Conservation (phyloP, 768 basidiomycete species). For the Tricholoma sp. region DNA sequence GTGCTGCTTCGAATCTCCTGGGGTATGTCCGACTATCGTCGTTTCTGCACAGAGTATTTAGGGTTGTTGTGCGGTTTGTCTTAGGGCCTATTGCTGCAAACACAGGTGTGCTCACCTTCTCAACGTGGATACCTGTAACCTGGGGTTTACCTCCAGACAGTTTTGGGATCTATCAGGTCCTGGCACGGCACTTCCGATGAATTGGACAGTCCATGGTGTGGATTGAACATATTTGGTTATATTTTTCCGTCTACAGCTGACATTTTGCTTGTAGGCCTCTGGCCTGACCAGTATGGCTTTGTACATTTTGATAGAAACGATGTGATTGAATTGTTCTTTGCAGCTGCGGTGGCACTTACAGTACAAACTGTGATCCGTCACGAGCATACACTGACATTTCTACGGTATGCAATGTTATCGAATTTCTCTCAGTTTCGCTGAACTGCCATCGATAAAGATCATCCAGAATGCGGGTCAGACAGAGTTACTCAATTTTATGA, state of each 20-base stretch:
- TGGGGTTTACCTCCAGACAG: conserved; percentile 26
- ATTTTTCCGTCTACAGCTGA: neutral
- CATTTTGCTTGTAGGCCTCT: conserved; percentile 40
- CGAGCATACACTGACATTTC: conserved; percentile 29
- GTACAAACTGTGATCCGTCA: conserved; percentile 32
- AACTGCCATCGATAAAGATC: conserved; percentile 38
- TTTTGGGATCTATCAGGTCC: conserved; percentile 67
- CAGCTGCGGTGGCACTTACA: conserved; percentile 49
- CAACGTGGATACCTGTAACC: too few relatives aligned
- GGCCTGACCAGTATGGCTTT: conserved; percentile 54
- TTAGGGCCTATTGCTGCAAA: conserved; percentile 58
- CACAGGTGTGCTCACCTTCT: conserved; percentile 23
- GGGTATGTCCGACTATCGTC: conserved; percentile 36
- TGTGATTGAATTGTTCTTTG: neutral
- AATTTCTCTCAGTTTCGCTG: conserved; percentile 1
- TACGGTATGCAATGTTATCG: conserved; percentile 16
- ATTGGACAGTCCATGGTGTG: conserved; percentile 74
- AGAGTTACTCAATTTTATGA: conserved; percentile 57
- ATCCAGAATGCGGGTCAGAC: conserved; percentile 51
- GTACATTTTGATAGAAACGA: neutral
- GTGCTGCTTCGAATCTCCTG: conserved; percentile 66
- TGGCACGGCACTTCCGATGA: conserved; percentile 54
- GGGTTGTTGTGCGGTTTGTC: neutral
- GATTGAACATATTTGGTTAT: neutral
- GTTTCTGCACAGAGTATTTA: neutral